Evolutionary conservation across 163 green algal species (phyloP).

Genomic region (Trebouxia gelatinosa): DNA sequence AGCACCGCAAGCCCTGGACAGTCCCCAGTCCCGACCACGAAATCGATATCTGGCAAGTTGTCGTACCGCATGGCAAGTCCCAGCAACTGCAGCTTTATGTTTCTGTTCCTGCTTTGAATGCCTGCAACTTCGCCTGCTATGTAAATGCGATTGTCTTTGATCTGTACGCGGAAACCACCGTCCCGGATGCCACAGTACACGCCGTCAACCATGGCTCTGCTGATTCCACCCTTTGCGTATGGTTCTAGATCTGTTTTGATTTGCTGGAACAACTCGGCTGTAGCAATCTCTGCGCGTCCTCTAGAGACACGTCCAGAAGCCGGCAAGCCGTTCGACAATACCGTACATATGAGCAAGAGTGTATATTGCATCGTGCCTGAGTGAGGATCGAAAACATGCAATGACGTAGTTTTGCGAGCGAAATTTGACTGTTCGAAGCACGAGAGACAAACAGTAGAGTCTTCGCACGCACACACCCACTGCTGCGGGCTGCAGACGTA

Average conservation of each 20-base stretch:
- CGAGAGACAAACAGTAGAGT: too few relatives aligned
- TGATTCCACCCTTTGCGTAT: constrained; percentile 2
- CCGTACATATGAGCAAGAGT: too few relatives aligned
- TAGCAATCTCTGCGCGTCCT: too few relatives aligned
- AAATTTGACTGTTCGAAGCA: too few relatives aligned
- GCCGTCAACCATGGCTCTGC: background rate
- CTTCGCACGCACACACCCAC: too few relatives aligned
- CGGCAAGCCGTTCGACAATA: too few relatives aligned
- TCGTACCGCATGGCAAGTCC: background rate
- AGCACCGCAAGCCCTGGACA: background rate
- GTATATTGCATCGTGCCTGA: too few relatives aligned
- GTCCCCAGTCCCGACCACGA: background rate
- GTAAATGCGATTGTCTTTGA: background rate
- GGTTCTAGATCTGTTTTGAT: constrained; percentile 5
- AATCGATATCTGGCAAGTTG: constrained; percentile 4
- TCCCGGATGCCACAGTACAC: constrained; percentile 1
- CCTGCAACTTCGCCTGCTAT: background rate
- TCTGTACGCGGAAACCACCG: background rate
- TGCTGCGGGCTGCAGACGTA: too few relatives aligned
- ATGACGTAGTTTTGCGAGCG: too few relatives aligned
- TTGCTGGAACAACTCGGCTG: background rate
- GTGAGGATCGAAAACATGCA: too few relatives aligned
- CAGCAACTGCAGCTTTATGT: constrained; percentile 8
- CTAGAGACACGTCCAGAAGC: too few relatives aligned
- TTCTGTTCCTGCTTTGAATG: constrained; percentile 17